Evolutionary conservation across 2,329 filamentous ascomycete species (phyloP), one percentile per base, ranked within the genome.

Genomic region (Aspergillus ustus): DNA sequence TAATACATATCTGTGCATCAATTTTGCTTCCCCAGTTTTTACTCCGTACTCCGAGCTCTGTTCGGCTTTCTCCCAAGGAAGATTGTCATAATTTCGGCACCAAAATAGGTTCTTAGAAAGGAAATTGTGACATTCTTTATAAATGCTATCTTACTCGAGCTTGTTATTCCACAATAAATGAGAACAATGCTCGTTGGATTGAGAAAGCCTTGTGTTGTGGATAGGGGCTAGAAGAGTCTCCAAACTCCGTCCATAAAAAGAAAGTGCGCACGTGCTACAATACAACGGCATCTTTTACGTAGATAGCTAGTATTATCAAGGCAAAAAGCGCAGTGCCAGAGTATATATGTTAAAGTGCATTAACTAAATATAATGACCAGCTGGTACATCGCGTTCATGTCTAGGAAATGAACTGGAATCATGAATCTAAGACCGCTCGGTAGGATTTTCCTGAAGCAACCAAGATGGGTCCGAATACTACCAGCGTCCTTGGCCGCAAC

Each of bases 221-320:
- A 37, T 13, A 40, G 34, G 34, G 13, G 34, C 8, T 40, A 40
- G 34, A 40, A 40, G 9, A 13, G 31, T 11, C 31, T 37, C 1
- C 15, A 40, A 13, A 40, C 25, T 25, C 25, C 25, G 6, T 25
- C 25, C 25, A 11, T 19, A 37, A 54, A n/a, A 5, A 20, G 52
- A 45, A 54, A 54, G 40, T 54, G 52, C 22, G 52, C 52, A 54
- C 52, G 52, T 54, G 52, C 37, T 15, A 6, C 4, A 3, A 9
- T 15, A 28, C 1, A 22, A 3, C 11, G 13, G 1, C 20, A 37
- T 37, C 5, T 40, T 4, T 11, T 40, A 5, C 15, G 8, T 40
- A 5, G 6, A 13, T 15, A 13, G 15, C 13, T 1, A 40, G 15
- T 11, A 13, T 15, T 5, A 40, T 13, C 9, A 40, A 40, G 34